Base-by-base conservation (phyloP, 2,329 filamentous ascomycete genomes). In the Phaeosphaeriaceae sp. region DNA sequence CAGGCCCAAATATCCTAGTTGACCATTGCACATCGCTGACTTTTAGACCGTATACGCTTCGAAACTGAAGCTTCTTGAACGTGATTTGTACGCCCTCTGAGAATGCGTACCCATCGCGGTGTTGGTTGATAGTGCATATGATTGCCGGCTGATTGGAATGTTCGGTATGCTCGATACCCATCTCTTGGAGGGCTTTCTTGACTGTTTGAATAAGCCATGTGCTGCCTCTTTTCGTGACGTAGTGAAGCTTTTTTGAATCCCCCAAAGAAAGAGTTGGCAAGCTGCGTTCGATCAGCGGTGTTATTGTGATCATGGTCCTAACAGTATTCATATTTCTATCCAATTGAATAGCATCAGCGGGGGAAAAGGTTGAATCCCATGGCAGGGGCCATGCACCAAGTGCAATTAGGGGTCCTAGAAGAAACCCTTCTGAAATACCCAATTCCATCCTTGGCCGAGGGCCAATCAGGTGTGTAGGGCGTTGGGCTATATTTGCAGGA, bases 121-220 rank as follows among this genome's bases (percentile, higher is more conserved):
- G 50, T 30, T 66, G 61, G 16, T 54, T 54, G 6, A 68, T 43
- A 13, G 60, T 59, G 32, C 64, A 66, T 1, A 68, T 29, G 23
- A 70, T 56, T 3, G 50, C 17, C 6, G 54, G 36, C 8, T 54
- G 48, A 20, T 42, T 47, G 6, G 35, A 23, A 16, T 61, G 52
- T 15, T 63, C 53, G 21, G 54, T 57, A 36, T 61, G 54, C 39
- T 68, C 57, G 13, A 71, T 61, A 7, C 54, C 58, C 29, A 64
- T 43, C 2, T 61, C 57, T n/a, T 53, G 40, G 11, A 71, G 54
- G 3, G 54, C 57, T 35, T 46, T 42, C 43, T 61, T 54, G 15
- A 70, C 52, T 0, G 58, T 56, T 36, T 63, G 51, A 16, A 68
- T 57, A 11, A 71, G 51, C 66, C 68, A 71, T 20, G 20, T 33